Evolutionary conservation across 352 stramenopile genomes (phyloP).

Genomic region (Salisapilia sapeloensis): DNA sequence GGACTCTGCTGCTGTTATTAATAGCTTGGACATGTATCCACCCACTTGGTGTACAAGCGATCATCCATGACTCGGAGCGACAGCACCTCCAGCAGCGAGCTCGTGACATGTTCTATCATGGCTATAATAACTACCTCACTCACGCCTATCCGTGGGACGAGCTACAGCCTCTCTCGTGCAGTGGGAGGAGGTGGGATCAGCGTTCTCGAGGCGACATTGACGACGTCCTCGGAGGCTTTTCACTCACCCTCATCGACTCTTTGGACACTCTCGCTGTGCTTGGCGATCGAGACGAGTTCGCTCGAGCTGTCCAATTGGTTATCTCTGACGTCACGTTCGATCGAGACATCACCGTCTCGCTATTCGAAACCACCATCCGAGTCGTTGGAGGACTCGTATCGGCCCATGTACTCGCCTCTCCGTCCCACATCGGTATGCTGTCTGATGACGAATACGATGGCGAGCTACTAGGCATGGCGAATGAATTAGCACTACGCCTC

Average conservation of each 20-base stretch:
- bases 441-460: constrained; percentile 75
- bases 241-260: constrained; percentile 77
- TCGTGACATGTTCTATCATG: constrained; percentile 82
- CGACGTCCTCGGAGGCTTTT: constrained; percentile 67
- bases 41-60: constrained; percentile 5
- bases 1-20: too few relatives aligned
- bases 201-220: constrained; percentile 73
- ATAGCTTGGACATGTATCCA: too few relatives aligned
- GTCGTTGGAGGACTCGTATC: constrained; percentile 84
- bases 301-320: constrained; percentile 41
- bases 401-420: constrained; percentile 73
- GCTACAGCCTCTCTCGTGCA: constrained; percentile 69
- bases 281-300: constrained; percentile 67
- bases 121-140: constrained; percentile 74
- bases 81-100: constrained; percentile 52
- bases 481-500: constrained; percentile 91
- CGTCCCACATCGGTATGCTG: constrained; percentile 31
- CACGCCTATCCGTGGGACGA: constrained; percentile 81
- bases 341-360: constrained; percentile 78
- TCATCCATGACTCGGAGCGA: constrained; percentile 57
- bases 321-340: constrained; percentile 55
- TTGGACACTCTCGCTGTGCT: constrained; percentile 81
- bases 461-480: constrained; percentile 86
- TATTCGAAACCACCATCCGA: constrained; percentile 89
- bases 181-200: constrained; percentile 56